phyloP scores from a whole-genome alignment of 2,329 filamentous ascomycete genomes.

The Aureobasidium mangrovei region DNA sequence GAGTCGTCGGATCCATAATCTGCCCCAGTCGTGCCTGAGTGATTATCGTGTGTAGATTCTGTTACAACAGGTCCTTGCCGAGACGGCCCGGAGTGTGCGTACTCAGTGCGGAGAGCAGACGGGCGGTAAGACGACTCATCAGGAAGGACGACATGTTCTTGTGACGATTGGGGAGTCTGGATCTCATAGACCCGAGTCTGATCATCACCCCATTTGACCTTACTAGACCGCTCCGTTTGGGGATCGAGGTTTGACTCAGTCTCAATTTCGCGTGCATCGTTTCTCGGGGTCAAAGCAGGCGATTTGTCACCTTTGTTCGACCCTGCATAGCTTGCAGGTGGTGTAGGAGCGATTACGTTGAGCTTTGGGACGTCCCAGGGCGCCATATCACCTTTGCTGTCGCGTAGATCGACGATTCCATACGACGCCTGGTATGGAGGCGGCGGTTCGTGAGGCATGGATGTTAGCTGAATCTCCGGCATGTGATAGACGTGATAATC shows the following conservation, averaged over 20 bases:
- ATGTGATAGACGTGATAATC: slow-evolving; percentile 35
- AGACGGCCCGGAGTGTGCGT: background rate
- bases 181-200: slow-evolving; percentile 40
- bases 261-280: background rate
- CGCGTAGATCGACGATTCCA: background rate
- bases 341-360: slow-evolving; percentile 50
- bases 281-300: slow-evolving; percentile 25
- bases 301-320: slow-evolving; percentile 29
- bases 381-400: background rate
- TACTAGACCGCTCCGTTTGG: slow-evolving; percentile 9
- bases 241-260: slow-evolving; percentile 15
- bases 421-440: slow-evolving; percentile 22
- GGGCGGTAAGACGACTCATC: background rate
- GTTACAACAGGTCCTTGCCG: background rate
- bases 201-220: slow-evolving; percentile 41
- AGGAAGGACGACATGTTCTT: slow-evolving; percentile 29
- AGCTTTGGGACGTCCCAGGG: slow-evolving; percentile 39
- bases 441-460: slow-evolving; percentile 28
- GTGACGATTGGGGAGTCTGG: slow-evolving; percentile 35
- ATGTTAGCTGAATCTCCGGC: slow-evolving; percentile 25
- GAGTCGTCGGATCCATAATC: slow-evolving; percentile 17
- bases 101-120: background rate
- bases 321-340: slow-evolving; percentile 40
- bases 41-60: slow-evolving; percentile 20
- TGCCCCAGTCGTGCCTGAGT: background rate